Evolutionary conservation across 192 early-diverging fungal genomes (phyloP), one percentile per base, ranked within the genome.

Genomic region (Coemansia sp.): DNA sequence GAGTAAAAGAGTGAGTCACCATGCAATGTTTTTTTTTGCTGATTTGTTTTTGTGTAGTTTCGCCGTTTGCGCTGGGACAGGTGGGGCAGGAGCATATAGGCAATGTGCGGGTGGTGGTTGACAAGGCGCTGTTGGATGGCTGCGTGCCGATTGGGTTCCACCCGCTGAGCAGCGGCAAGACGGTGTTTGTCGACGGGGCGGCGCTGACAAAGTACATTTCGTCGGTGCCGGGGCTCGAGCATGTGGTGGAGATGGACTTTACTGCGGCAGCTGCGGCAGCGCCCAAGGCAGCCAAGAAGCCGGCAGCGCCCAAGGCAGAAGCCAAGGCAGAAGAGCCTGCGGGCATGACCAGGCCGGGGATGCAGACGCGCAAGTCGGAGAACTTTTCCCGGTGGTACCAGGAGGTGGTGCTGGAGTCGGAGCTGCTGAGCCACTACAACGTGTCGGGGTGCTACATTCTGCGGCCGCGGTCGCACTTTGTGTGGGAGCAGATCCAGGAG

Each of bases 371-470:
- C 64, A 97, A 97, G 84, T 86, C 88, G 36, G 91, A 80, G 32
- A 93, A 97, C 65, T 97, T 97, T 65, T 76, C 95, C 36, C 82
- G 67, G 51, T 99, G 94, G 94, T 97, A 97, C 76, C 84, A 87
- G 62, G 90, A 92, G 71, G 90, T 89, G 47, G 78, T 98, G 57
- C 86, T 85, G 32, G 84, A 87, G 55, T 89, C 90, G 23, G 97
- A 99, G 70, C 95, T 99, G 97, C 79, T 97, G 74, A 93, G 94
- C 65, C 96, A 97, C 82, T 99, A 99, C 82, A 91, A 96, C 70
- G 88, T 99, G 37, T 90, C 87, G 65, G 97, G 97, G 42, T 99
- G 97, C 80, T 99, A 98, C 64, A 98, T 99, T 56, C 82, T 99
- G 58, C 90, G 97, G 72, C 97, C 97, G 12, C 86, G 88, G 79